A percentile compares a stretch with the other conserved stretches of the same genome.
Conservation (phyloP, 768 basidiomycete species). For the Tulasnella sp. region DNA sequence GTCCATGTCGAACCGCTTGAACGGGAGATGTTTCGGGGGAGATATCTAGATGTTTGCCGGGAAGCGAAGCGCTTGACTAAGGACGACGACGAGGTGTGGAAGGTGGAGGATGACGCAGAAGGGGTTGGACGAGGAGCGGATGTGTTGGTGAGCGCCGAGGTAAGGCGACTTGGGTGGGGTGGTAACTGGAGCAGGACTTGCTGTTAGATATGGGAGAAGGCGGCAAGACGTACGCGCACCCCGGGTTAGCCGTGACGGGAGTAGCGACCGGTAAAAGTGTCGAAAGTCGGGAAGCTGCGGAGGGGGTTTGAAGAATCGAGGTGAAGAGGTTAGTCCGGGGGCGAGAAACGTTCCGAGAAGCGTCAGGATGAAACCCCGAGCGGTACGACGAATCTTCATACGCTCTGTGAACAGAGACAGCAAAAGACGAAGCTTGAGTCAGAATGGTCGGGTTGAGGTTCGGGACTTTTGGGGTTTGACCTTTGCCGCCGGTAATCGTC, state of each 20-base stretch:
- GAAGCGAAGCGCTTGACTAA: conserved; percentile 36
- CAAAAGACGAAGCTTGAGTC: too few relatives aligned
- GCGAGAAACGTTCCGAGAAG: conserved; percentile 73
- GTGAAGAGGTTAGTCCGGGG: conserved; percentile 93
- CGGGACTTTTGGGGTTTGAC: too few relatives aligned
- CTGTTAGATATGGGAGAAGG: not conserved
- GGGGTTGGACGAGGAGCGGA: not conserved
- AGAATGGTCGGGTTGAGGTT: too few relatives aligned
- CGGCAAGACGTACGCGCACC: not conserved
- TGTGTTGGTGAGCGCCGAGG: not conserved
- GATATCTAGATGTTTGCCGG: too few relatives aligned
- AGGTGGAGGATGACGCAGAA: not conserved
- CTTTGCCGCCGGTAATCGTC: too few relatives aligned
- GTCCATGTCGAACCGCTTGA: conserved; percentile 37
- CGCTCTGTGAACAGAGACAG: too few relatives aligned
- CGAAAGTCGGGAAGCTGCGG: conserved; percentile 16
- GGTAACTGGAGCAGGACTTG: not conserved
- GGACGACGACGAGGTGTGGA: conserved; percentile 28
- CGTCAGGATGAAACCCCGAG: too few relatives aligned
- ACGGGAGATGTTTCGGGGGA: conserved; percentile 37
- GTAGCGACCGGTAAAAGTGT: not conserved
- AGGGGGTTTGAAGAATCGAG: conserved; percentile 66
- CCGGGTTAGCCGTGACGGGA: not conserved
- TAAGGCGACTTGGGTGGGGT: conserved; percentile 9
- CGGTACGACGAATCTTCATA: too few relatives aligned